Percentiles rank a stretch among this genome's conserved stretches.
These are phyloP conservation scores for Lumnitzera racemosa DNA, from an alignment of 345 rosid genomes.

Conservation along the genomic window DNA sequence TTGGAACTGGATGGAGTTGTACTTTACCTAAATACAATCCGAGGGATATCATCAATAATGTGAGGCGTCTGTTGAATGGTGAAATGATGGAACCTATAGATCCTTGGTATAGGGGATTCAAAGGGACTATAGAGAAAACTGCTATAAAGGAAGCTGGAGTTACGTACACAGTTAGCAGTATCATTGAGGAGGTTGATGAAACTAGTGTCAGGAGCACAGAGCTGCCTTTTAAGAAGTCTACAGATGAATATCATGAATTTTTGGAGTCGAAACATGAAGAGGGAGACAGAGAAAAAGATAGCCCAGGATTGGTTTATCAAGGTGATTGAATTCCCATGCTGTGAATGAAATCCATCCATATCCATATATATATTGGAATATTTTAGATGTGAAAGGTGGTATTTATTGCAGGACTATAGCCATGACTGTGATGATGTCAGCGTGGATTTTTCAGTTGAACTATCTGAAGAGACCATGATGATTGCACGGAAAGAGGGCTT, in stretches of 20 bases:
- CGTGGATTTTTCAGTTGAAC: slow-evolving; percentile 39
- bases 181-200: slow-evolving; percentile 60
- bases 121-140: slow-evolving; percentile 73
- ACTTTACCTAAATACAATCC: slow-evolving; percentile 85
- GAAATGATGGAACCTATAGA: slow-evolving; percentile 85
- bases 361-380: no score
- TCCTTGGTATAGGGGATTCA: slow-evolving; percentile 93
- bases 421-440: slow-evolving; percentile 30
- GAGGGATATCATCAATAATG: slow-evolving; percentile 67
- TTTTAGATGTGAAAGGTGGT: no score
- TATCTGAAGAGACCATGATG: slow-evolving; percentile 55
- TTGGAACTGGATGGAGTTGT: slow-evolving; percentile 99
- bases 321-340: slow-evolving; percentile 24
- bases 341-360: no score
- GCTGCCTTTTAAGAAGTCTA: slow-evolving; percentile 87
- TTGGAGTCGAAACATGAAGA: slow-evolving; percentile 16
- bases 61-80: slow-evolving; percentile 58
- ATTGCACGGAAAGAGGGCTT: slow-evolving; percentile 64
- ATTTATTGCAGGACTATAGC: background rate
- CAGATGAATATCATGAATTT: slow-evolving; percentile 72
- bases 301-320: slow-evolving; percentile 40
- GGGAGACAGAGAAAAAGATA: no score
- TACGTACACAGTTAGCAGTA: slow-evolving; percentile 58
- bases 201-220: slow-evolving; percentile 62
- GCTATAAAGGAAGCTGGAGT: slow-evolving; percentile 61